Conservation (phyloP, 805 yeast species). For the Lachancea mirantina region DNA sequence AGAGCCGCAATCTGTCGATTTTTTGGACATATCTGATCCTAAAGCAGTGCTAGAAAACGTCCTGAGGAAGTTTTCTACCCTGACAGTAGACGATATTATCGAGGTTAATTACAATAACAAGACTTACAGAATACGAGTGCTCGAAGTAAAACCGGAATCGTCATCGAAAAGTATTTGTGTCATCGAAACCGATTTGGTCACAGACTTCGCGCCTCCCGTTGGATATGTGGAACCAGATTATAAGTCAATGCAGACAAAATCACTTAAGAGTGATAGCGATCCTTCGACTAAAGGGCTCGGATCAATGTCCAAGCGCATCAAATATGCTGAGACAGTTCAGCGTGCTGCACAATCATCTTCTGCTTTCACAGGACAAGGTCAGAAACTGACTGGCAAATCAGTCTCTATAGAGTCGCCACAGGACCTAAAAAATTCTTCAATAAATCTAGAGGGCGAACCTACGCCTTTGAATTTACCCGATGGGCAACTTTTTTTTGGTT, state of each 20-base stretch:
- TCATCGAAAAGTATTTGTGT: constrained; percentile 71
- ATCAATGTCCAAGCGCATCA: constrained; percentile 61
- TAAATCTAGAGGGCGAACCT: constrained; percentile 56
- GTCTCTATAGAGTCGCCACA: constrained; percentile 18
- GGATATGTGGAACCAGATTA: constrained; percentile 94
- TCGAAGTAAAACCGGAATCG: constrained; percentile 80
- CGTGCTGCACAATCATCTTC: constrained; percentile 30
- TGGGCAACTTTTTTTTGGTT: constrained; percentile 90
- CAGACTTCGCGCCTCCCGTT: constrained; percentile 98
- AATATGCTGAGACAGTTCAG: constrained; percentile 53
- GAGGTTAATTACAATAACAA: constrained; percentile 79
- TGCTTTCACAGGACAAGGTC: constrained; percentile 55
- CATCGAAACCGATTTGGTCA: constrained; percentile 91
- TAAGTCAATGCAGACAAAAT: constrained; percentile 28
- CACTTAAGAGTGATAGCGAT: constrained; percentile 27
- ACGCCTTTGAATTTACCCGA: constrained; percentile 68
- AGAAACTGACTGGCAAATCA: constrained; percentile 60
- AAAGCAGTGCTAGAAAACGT: constrained; percentile 94
- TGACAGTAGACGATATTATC: constrained; percentile 77
- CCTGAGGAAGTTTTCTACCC: constrained; percentile 78
- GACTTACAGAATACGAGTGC: constrained; percentile 68
- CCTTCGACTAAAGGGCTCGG: constrained; percentile 42
- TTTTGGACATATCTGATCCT: constrained; percentile 89
- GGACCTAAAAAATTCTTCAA: constrained; percentile 32
- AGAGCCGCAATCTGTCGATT: constrained; percentile 92